These are phyloP conservation scores for Fennellomyces sp. DNA, from an alignment of 371 early-diverging fungal genomes.

Conservation along the genomic window DNA sequence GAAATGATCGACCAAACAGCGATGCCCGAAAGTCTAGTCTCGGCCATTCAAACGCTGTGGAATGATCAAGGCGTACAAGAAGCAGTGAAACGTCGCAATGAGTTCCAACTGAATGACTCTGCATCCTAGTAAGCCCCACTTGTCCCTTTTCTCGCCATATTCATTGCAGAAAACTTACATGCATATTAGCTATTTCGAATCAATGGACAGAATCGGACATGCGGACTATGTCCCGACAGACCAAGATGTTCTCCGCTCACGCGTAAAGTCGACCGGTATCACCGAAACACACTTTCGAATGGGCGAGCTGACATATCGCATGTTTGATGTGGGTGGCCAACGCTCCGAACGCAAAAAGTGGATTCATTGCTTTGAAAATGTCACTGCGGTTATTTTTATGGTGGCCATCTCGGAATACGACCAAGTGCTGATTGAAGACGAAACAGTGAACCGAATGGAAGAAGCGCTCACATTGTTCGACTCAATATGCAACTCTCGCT, in stretches of 20 bases:
- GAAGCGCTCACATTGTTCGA: constrained; percentile 73
- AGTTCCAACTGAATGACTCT: constrained; percentile 89
- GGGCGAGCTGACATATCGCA: constrained; percentile 77
- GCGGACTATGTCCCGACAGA: constrained; percentile 82
- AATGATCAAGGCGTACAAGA: constrained; percentile 75
- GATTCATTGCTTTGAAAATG: constrained; percentile 93
- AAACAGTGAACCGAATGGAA: constrained; percentile 72
- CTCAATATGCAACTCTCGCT: constrained; percentile 79
- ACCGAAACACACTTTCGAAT: constrained; percentile 86
- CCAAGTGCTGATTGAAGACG: constrained; percentile 92
- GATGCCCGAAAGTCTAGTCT: constrained; percentile 67
- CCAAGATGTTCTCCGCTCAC: constrained; percentile 82
- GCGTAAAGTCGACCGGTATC: constrained; percentile 87
- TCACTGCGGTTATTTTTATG: constrained; percentile 90
- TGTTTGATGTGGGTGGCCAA: constrained; percentile 97
- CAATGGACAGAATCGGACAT: constrained; percentile 80
- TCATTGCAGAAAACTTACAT: not conserved
- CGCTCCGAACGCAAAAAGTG: constrained; percentile 93
- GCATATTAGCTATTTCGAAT: constrained; percentile 74
- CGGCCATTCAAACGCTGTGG: constrained; percentile 81
- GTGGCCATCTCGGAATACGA: constrained; percentile 93
- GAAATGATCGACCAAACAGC: constrained; percentile 39
- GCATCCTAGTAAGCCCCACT: constrained; percentile 71
- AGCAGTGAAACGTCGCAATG: constrained; percentile 73
- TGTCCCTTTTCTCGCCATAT: not conserved